phyloP scores from a whole-genome alignment of 108 stramenopile genomes.

The Nitzschia sp. region DNA sequence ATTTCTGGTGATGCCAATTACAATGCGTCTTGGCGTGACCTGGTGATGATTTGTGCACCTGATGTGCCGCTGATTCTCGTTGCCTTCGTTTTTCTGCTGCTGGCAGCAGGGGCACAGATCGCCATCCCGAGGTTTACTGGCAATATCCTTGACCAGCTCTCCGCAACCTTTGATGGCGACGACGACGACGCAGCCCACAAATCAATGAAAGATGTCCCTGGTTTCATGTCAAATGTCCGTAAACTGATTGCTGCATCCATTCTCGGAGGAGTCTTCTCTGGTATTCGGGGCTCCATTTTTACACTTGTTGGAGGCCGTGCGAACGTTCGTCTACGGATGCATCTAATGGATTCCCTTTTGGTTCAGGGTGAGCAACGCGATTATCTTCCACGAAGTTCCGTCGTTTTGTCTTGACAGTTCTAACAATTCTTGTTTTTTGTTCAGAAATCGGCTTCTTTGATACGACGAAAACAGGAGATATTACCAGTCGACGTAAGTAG shows the following conservation, averaged over 20 bases:
- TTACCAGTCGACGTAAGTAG: conserved; percentile 55
- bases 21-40: conserved; percentile 49
- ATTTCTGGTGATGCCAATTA: conserved; percentile 54
- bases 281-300: conserved; percentile 70
- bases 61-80: conserved; percentile 43
- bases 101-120: conserved; percentile 53
- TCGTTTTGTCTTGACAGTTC: background rate
- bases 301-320: conserved; percentile 71
- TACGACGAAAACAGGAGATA: conserved; percentile 76
- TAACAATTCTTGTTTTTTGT: background rate
- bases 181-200: conserved; percentile 19
- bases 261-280: conserved; percentile 69
- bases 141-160: conserved; percentile 50
- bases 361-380: conserved; percentile 26
- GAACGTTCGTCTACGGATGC: conserved; percentile 62
- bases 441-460: conserved; percentile 86
- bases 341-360: conserved; percentile 71
- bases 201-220: conserved; percentile 40
- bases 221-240: conserved; percentile 49
- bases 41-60: conserved; percentile 36
- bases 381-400: background rate
- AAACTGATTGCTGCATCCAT: conserved; percentile 48
- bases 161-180: conserved; percentile 21
- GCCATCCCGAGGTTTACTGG: conserved; percentile 60
- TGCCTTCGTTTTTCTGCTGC: conserved; percentile 53